Base-by-base conservation (phyloP, 768 basidiomycete genomes). In the Thelephora ganbajun region DNA sequence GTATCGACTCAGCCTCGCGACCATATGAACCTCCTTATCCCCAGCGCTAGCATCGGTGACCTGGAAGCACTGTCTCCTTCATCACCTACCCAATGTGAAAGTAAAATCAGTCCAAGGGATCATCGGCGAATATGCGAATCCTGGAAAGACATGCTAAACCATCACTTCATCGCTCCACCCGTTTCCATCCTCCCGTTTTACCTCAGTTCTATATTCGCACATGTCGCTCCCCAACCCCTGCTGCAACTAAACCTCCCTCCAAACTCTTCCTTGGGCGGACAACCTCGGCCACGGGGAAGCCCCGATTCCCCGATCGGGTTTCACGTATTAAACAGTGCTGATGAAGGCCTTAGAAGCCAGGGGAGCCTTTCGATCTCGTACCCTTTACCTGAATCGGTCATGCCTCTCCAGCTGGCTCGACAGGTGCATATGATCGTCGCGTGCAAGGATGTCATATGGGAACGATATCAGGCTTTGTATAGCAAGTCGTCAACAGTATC, bases 361-460 rank as follows among this genome's bases (percentile, higher is more conserved):
- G 41, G 33, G 2, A 42, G 43, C 33, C 43, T 43, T 41, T 9
- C 6, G 18, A 22, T 16, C 9, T 41, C 12, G 22, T 41, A 41
- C 44, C 14, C 46, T 36, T 41, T 50, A 47, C 19, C 45, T 48
- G 26, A 5, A 46, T 16, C 45, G 41, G 13, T 43, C 35, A 33
- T 48, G 46, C 35, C 53, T 34, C 57, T 87, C 73, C 83, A 85
- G 57, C 67, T 87, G 9, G 75, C 74, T 11, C 73, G 71, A 50
- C 72, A 66, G 22, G 72, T 85, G 7, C 69, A 67, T 26, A 73
- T 72, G 16, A 69, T 85, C 20, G 56, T 60, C 20, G 74, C 71
- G 13, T 86, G 82, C 64, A 83, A 83, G 55, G 80, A 82, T 35
- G 74, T 79, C 16, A 74, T 88, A 35, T 82, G 74, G 74, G 60